phyloP scores from a whole-genome alignment of 768 basidiomycete species.

The Hemileccinum rubropunctum region DNA sequence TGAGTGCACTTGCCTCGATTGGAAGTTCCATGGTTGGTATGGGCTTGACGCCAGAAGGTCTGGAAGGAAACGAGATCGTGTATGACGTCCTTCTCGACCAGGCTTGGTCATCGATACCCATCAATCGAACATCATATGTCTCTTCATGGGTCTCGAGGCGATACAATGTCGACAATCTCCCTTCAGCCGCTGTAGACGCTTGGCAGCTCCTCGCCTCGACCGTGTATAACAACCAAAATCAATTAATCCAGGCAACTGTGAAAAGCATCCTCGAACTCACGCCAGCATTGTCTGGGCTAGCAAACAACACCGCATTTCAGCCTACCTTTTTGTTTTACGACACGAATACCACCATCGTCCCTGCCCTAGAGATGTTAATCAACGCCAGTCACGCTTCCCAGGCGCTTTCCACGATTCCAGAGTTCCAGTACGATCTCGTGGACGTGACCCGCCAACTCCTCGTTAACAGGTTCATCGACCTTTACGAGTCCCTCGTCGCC shows the following conservation, averaged over 20 bases:
- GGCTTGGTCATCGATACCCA: slow-evolving; percentile 36
- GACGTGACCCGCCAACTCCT: too few relatives aligned
- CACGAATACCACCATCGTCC: slow-evolving; percentile 58
- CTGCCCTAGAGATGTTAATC: slow-evolving; percentile 47
- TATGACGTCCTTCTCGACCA: slow-evolving; percentile 42
- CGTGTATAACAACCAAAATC: slow-evolving; percentile 38
- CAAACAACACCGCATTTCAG: slow-evolving; percentile 31
- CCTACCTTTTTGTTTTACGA: slow-evolving; percentile 37
- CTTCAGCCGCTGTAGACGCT: slow-evolving; percentile 26
- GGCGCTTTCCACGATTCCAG: too few relatives aligned
- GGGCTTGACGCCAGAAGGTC: slow-evolving; percentile 39
- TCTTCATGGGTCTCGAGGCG: slow-evolving; percentile 36
- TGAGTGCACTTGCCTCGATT: slow-evolving; percentile 29
- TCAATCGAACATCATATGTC: slow-evolving; percentile 33
- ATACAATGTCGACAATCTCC: slow-evolving; percentile 31
- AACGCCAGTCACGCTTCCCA: too few relatives aligned
- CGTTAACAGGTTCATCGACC: too few relatives aligned
- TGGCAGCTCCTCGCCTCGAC: slow-evolving; percentile 37
- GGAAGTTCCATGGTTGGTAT: slow-evolving; percentile 38
- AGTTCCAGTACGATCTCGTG: too few relatives aligned
- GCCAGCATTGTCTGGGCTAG: slow-evolving; percentile 34
- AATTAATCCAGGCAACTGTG: slow-evolving; percentile 31
- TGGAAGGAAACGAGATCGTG: slow-evolving; percentile 42
- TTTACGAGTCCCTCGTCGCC: too few relatives aligned
- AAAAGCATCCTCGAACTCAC: slow-evolving; percentile 39